Evolutionary conservation across 2,329 filamentous ascomycete genomes (phyloP), one percentile per base, ranked within the genome.

Genomic region (Aspergillus sp.): DNA sequence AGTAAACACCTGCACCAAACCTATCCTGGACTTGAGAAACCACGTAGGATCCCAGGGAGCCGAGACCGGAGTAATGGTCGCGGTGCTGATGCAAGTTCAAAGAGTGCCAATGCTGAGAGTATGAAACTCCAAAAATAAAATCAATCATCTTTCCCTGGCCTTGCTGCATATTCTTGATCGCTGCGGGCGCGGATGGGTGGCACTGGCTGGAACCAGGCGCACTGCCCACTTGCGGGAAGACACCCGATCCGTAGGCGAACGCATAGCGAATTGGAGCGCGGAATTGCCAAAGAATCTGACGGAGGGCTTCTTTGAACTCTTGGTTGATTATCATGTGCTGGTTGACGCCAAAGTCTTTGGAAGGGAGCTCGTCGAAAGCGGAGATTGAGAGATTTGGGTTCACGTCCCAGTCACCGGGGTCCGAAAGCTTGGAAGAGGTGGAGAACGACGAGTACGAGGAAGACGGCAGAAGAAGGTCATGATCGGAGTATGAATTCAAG

Each of bases 291-390:
- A 96, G 78, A 58, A 97, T 89, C 63, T 91, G 84, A 49, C 92
- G 85, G 64, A 99, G 74, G 11, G 87, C 87, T 71, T 96, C 89
- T 67, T 96, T 96, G 72, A 97, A 94, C 69, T 97, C 92, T 67
- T 90, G 86, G 68, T 97, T 95, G 67, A 97, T 95, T 54, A 90
- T 81, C 79, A 97, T 95, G 73, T 97, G 89, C 72, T 99, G 94
- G 63, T 99, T 99, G 62, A 92, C 86, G 14, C 94, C 94, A 62
- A 97, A 97, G 62, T 89, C 86, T 56, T 82, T 81, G 60, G 88
- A 86, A 2, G 89, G 89, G 19, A 94, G 79, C 65, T 93, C 81
- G 26, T 85, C 84, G 74, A 93, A 93, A 56, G 84, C 82, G 45
- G 83, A 83, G 62, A 92, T 88, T 56, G 84, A 79, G 55, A 85